These are phyloP conservation scores for Luffa aegyptiaca DNA, from an alignment of 306 rosid genomes.

Conservation along the genomic window DNA sequence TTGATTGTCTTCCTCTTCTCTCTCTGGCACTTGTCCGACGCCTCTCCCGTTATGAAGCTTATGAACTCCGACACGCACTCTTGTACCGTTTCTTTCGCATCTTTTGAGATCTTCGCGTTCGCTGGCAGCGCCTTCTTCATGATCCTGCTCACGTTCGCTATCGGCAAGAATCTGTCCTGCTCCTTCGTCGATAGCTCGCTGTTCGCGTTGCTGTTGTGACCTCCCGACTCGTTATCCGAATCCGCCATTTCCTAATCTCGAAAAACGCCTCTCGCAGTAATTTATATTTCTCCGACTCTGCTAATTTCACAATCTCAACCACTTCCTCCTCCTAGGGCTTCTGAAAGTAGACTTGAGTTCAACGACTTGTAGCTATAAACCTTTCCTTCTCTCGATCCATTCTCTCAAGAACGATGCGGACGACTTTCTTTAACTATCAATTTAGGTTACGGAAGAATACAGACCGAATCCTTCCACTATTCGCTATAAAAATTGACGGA, in stretches of 20 bases:
- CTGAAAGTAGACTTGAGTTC: not conserved
- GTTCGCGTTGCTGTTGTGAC: slow-evolving; percentile 21
- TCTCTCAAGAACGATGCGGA: not conserved
- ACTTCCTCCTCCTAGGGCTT: not conserved
- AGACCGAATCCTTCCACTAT: not conserved
- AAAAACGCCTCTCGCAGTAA: not conserved
- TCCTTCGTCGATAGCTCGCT: slow-evolving; percentile 40
- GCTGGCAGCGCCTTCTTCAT: slow-evolving; percentile 76
- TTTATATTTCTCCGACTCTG: not conserved
- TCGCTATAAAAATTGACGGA: not conserved
- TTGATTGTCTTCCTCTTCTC: slow-evolving; percentile 69
- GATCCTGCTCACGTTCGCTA: slow-evolving; percentile 67
- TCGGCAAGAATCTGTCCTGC: slow-evolving; percentile 54
- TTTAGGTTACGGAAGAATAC: not conserved
- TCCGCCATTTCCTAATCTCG: slow-evolving; percentile 37
- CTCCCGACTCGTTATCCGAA: slow-evolving; percentile 69
- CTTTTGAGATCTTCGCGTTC: slow-evolving; percentile 62
- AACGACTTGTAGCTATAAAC: not conserved
- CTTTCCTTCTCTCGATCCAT: not conserved
- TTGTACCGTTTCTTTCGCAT: slow-evolving; percentile 58
- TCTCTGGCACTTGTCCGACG: slow-evolving; percentile 66
- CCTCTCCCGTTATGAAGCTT: slow-evolving; percentile 57
- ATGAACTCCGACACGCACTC: slow-evolving; percentile 64
- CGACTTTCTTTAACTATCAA: not conserved
- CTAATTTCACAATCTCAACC: not conserved